Base-by-base conservation (phyloP, 768 basidiomycete genomes). In the Collybia mongolica region DNA sequence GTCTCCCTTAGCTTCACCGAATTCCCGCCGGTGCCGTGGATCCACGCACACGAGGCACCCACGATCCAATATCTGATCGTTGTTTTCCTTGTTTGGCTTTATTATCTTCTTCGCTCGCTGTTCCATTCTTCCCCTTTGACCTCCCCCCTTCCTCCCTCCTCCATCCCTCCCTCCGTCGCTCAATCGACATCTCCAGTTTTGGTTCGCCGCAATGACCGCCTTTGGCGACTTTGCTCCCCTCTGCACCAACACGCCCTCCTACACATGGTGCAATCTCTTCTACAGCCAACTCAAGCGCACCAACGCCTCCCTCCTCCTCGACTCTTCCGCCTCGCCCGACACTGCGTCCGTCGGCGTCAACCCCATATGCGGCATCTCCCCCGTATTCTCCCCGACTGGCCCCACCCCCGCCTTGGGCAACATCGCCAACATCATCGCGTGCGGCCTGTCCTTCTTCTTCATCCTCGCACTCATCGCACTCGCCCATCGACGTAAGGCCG, bases 391-490 rank as follows among this genome's bases (percentile, higher is more conserved):
- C 22, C 80, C 82, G 4, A 9, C 5, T 2, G 51, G 49, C 14
- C 56, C 54, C 1, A 8, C 49, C 1, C 59, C 59, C 0, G 50
- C 47, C 29, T 67, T 92, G 6, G 91, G 88, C 56, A 92, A 93
- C 73, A 80, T 90, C 54, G 93, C 93, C 51, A 90, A 97, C 64
- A 84, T 94, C 63, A 75, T 92, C 54, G 77, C 81, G 3, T 96
- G 91, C 58, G 86, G 75, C n/a, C 60, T 92, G 44, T 86, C 86
- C 60, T 68, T 93, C 53, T 39, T 90, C 23, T 61, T 87, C 58
- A 68, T 82, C n/a, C 54, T 75, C 19, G 64, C 64, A 29, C 75
- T 98, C 37, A 74, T 91, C 36, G 69, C 73, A 26, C 64, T 76
- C 41, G 80, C 84, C 12, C 74, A 77, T 49, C 71, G 84, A 44